Conservation (phyloP, 106 monocot genomes). For the Vanilla planifolia region DNA sequence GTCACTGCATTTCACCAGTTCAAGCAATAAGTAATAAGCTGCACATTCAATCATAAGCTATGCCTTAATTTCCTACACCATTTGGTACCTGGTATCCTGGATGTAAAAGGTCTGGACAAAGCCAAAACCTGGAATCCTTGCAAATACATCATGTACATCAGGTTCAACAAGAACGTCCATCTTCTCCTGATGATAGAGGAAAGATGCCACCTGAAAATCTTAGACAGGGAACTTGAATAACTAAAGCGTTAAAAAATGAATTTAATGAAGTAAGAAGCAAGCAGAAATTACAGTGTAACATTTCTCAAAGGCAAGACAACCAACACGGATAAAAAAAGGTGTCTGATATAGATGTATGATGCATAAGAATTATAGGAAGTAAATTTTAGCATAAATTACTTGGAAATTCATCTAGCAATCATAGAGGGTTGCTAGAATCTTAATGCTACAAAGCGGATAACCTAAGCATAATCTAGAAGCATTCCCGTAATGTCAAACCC, state of each 20-base stretch:
- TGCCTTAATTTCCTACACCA: background rate
- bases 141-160: constrained; percentile 95
- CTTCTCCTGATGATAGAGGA: constrained; percentile 81
- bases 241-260: constrained; percentile 9
- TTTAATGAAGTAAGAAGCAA: background rate
- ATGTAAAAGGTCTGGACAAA: constrained; percentile 96
- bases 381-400: too few species aligned
- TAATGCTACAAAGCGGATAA: too few species aligned
- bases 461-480: too few species aligned
- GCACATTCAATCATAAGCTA: constrained; percentile 5
- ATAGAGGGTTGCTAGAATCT: too few species aligned
- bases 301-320: too few species aligned
- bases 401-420: too few species aligned
- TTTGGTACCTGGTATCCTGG: constrained; percentile 90
- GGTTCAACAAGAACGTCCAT: constrained; percentile 99
- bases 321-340: too few species aligned
- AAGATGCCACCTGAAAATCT: constrained; percentile 75
- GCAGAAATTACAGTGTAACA: background rate
- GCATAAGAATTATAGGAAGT: too few species aligned
- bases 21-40: background rate
- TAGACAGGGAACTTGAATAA: constrained; percentile 17
- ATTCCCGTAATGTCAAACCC: too few species aligned
- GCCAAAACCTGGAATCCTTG: constrained; percentile 93
- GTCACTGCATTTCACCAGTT: constrained; percentile 48
- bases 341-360: too few species aligned